Base-by-base conservation (phyloP, 306 rosid species). In the Purshia tridentata region DNA sequence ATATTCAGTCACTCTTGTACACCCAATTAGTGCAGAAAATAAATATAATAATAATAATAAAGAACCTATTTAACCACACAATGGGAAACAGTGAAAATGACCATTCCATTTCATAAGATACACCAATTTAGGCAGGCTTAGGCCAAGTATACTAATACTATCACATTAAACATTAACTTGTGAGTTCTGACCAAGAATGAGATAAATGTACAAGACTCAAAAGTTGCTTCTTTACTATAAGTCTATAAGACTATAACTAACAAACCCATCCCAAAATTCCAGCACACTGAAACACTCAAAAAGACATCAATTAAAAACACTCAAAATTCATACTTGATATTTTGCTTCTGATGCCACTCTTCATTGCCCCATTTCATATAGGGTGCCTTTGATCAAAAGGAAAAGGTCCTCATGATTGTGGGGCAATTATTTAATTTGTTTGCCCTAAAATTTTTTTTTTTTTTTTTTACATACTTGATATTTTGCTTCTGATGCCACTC, bases 261-360 rank as follows among this genome's bases (percentile, higher is more conserved):
- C 44, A 55, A 52, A 46, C 39, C 45, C 60, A 29, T 62, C 73
- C 47, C 10, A 55, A 59, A 15, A 77, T 73, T 57, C 72, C 16
- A 53, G 56, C 78, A 87, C 89, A 84, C 76, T 54, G 35, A 70
- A 69, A 51, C 82, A 80, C 78, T 67, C 62, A 54, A 22, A 72
- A 61, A 54, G 40, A 51, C 59, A 82, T 78, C 83, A 84, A 82
- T 19, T 56, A 62, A 42, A 77, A 79, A 20, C 83, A 82, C 81
- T 69, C 80, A 18, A 57, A 80, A 62, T 40, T 8, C 65, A 29
- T 61, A 78, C 54, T 68, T 78, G 76, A 70, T 64, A 71, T 49
- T 57, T 11, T 42, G 72, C 62, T 54, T 65, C 64, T 44, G 64
- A 23, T 80, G 69, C 70, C 81, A 76, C 83, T 69, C 11, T 68